Evolutionary conservation across 768 basidiomycete genomes (phyloP).

Genomic region (Suillus fuscotomentosus): DNA sequence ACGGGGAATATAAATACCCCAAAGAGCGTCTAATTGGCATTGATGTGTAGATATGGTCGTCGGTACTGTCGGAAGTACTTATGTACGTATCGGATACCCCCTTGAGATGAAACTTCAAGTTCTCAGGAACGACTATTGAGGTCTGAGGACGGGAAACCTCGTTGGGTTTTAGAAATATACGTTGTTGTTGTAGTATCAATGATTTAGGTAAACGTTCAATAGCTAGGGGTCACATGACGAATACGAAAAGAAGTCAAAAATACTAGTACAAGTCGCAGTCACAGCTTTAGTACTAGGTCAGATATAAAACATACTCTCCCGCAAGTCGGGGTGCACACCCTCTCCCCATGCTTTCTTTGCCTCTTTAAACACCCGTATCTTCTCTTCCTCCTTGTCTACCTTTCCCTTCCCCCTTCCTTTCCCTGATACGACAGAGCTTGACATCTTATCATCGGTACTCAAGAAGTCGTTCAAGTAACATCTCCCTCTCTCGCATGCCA

Average conservation of each 20-base stretch:
- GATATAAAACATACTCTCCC: slow-evolving; percentile 69
- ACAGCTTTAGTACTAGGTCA: slow-evolving; percentile 26
- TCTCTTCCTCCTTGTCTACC: slow-evolving; percentile 32
- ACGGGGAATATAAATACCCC: not conserved
- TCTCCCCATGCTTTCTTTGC: slow-evolving; percentile 51
- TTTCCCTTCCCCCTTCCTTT: slow-evolving; percentile 37
- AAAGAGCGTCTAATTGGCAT: not conserved
- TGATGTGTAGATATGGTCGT: not conserved
- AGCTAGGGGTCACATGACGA: not conserved
- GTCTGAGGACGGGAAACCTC: no score
- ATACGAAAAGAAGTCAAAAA: not conserved
- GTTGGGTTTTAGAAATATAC: no score
- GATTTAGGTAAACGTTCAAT: no score
- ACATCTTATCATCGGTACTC: slow-evolving; percentile 49
- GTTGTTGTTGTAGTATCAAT: no score
- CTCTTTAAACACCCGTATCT: slow-evolving; percentile 41
- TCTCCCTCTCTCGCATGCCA: slow-evolving; percentile 79
- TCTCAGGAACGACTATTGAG: no score
- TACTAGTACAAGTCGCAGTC: not conserved
- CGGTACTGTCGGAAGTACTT: no score
- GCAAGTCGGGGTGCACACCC: slow-evolving; percentile 46
- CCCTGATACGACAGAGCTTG: slow-evolving; percentile 30
- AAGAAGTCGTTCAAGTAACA: slow-evolving; percentile 76
- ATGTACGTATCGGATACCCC: no score
- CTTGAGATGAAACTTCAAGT: no score